Evolutionary conservation across 2,329 filamentous ascomycete genomes (phyloP), one percentile per base, ranked within the genome.

Genomic region (Aspergillus chevalieri): DNA sequence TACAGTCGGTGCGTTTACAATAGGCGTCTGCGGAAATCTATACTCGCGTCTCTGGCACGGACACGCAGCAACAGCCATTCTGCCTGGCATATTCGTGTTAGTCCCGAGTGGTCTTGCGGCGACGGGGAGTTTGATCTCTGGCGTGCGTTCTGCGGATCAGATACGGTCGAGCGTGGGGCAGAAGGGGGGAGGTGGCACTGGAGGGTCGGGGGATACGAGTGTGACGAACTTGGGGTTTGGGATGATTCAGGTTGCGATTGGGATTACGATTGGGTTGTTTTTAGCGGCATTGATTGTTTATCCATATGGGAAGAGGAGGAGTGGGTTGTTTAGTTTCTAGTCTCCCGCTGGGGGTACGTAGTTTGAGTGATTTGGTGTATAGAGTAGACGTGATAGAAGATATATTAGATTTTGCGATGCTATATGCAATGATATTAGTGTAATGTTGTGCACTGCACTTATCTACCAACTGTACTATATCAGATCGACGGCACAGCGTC

Each of bases 61-160:
- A 1, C 80, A 95, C 2, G 90, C 90, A 0, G 89, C 89, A 0
- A 88, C 89, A 0, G 86, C 87, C 1, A 88, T 95, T 77, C 73
- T 95, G 8, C 90, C 90, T 0, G 90, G 86, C 4, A 94, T 95
- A 55, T 94, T 94, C 54, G 79, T 83, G 2, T 79, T 83, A 51
- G 81, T 84, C 0, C 81, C 81, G 0, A 79, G 75, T 2, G 81
- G 81, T 1, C 68, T 84, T 2, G 78, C 80, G 2, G 79, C 81
- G 0, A 74, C 73, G 47, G 81, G 81, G 1, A 77, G 73, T 4
- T 62, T 84, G 15, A 74, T 84, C 1, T 72, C 74, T 0, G 81
- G 81, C 12, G 71, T 84, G 42, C 75, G 75, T 8, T 77, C 74
- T 3, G 80, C 81, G 0, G 74, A 83, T 53, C 74, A 81, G 55